A percentile compares a stretch with the other conserved stretches of the same genome.
These are phyloP conservation scores for Monosporascus sp. DNA, from an alignment of 2,329 filamentous ascomycete species.

Conservation along the genomic window DNA sequence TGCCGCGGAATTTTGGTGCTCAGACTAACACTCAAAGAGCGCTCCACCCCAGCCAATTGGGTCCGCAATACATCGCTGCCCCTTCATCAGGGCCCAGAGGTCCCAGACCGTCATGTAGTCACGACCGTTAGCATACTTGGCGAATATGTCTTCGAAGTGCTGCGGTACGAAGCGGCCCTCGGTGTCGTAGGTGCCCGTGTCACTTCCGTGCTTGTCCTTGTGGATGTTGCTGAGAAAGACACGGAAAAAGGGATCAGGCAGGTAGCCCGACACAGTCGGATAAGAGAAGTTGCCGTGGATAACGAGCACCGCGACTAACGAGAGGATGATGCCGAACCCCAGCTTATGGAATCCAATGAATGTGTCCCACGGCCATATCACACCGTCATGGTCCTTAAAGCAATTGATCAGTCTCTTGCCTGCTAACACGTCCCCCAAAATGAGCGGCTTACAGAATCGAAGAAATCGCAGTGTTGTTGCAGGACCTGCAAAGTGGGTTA, in stretches of 20 bases:
- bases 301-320: conserved; percentile 37
- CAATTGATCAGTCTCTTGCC: neutral
- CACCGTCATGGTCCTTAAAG: conserved; percentile 39
- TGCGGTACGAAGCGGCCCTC: conserved; percentile 45
- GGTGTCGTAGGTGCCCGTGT: conserved; percentile 40
- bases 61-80: conserved; percentile 36
- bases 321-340: conserved; percentile 40
- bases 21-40: conserved; percentile 26
- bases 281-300: conserved; percentile 47
- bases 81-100: conserved; percentile 31
- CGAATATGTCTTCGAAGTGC: conserved; percentile 45
- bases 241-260: conserved; percentile 38
- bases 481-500: conserved; percentile 30
- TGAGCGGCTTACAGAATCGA: conserved; percentile 31
- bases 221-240: conserved; percentile 24
- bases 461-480: conserved; percentile 49
- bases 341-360: conserved; percentile 40
- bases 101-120: conserved; percentile 34
- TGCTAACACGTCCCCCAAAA: too few species aligned
- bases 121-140: conserved; percentile 37
- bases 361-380: conserved; percentile 50
- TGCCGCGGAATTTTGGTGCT: neutral
- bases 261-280: conserved; percentile 34
- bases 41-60: conserved; percentile 31
- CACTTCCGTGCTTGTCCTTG: conserved; percentile 37